phyloP scores from a whole-genome alignment of 208 protist genomes.

The Acanthamoeba royreba region DNA sequence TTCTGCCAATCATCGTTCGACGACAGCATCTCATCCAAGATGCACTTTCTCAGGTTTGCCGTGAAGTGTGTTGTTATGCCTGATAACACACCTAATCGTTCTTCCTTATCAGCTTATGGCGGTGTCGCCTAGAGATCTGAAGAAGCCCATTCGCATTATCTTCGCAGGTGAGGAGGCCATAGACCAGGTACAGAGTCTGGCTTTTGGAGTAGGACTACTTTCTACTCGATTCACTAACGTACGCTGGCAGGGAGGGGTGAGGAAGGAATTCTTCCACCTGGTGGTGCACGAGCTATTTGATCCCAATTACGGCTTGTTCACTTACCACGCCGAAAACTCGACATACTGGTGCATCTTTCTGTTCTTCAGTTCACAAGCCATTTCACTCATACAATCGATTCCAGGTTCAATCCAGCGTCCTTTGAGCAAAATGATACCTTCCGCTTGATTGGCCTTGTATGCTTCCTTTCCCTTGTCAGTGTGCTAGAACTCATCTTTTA shows the following conservation, averaged over 20 bases:
- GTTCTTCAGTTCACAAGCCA: neutral
- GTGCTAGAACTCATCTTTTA: neutral
- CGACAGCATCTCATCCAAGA: neutral
- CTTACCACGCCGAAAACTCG: neutral
- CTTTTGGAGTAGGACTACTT: neutral
- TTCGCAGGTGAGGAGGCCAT: slow-evolving; percentile 39
- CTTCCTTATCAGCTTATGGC: neutral
- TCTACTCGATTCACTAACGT: too few relatives aligned
- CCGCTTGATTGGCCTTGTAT: neutral
- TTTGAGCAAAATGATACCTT: neutral
- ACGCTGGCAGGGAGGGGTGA: slow-evolving; percentile 87
- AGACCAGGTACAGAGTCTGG: slow-evolving; percentile 74
- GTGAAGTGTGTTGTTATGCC: too few relatives aligned
- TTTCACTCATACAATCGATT: neutral
- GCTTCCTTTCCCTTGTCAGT: neutral
- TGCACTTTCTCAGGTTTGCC: neutral
- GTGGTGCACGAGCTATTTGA: slow-evolving; percentile 13
- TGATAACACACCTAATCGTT: too few relatives aligned
- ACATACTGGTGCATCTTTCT: slow-evolving; percentile 2
- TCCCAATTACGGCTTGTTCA: slow-evolving; percentile 39
- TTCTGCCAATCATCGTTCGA: neutral
- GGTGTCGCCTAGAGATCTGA: neutral
- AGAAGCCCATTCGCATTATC: neutral
- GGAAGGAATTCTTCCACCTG: slow-evolving; percentile 93
- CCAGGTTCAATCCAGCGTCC: slow-evolving; percentile 1